Base-by-base conservation (phyloP, 2,329 filamentous ascomycete genomes). In the Byssochlamys sp. region DNA sequence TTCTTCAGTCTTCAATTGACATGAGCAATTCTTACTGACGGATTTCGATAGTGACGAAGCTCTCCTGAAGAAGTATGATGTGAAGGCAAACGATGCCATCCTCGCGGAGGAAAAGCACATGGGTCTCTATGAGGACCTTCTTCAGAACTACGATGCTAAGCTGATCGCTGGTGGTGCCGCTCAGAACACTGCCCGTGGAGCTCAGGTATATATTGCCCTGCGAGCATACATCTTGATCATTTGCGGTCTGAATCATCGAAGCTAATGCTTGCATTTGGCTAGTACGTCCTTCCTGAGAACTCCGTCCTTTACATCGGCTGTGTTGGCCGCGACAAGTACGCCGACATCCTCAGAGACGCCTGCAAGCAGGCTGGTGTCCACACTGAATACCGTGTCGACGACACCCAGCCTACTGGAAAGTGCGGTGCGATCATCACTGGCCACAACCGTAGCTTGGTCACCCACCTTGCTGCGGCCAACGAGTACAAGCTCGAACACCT, bases 81-180 rank as follows among this genome's bases (percentile, higher is more conserved):
- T 99, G 69, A 96, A 99, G 82, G 82, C 88, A 75, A 96, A 99
- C 79, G 92, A 99, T 75, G 94, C 94, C 68, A 96, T 99, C 74
- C 89, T 99, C 60, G 92, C 92, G 57, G 90, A 95, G 76, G 85
- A 90, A 72, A 88, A 95, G 81, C 94, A 99, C 78, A 81, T 88
- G 71, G 84, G 82, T 52, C 83, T 99, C 71, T 99, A 91, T 77
- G 91, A 97, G 73, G 94, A 99, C 71, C 84, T 97, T 65, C 84
- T 96, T 68, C 87, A 89, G 77, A 92, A 94, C 82, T 90, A 86
- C 78, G 85, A 94, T 68, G 92, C 92, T 62, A 95, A 95, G 79
- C 82, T 97, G 73, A 94, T 97, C 71, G 91, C 94, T 56, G 94
- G 94, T 64, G 94, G 94, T 70, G 94, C 94, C 57, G 94, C 94